These are phyloP conservation scores for Alternaria viburni DNA, from an alignment of 2,329 filamentous ascomycete genomes.

Conservation along the genomic window DNA sequence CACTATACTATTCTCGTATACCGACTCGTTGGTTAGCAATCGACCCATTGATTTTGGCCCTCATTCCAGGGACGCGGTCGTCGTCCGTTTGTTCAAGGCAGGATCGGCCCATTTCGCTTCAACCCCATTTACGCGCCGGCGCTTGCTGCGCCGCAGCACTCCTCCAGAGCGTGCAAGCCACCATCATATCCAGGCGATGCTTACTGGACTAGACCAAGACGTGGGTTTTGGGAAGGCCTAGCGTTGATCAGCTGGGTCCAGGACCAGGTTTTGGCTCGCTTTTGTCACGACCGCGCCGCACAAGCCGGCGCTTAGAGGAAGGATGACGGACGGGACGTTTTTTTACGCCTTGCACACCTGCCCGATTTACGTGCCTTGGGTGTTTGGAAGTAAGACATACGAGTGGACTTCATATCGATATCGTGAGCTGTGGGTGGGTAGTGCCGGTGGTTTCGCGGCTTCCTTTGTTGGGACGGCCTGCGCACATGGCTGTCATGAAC, in stretches of 20 bases:
- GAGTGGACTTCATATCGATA: background rate
- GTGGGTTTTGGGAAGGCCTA: background rate
- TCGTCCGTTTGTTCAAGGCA: conserved; percentile 10
- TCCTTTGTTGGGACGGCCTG: background rate
- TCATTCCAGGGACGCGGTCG: conserved; percentile 6
- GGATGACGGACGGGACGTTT: conserved; percentile 6
- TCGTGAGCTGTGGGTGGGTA: background rate
- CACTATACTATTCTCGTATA: conserved; percentile 2
- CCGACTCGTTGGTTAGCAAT: background rate
- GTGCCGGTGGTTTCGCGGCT: background rate
- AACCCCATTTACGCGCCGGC: conserved; percentile 9
- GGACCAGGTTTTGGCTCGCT: background rate
- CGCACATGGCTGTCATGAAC: background rate
- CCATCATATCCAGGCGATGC: background rate
- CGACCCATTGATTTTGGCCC: conserved; percentile 12
- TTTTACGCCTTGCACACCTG: conserved; percentile 7
- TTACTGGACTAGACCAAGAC: background rate
- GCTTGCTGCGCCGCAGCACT: conserved; percentile 9
- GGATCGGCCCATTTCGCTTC: conserved; percentile 6
- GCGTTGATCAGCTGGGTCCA: conserved; percentile 1
- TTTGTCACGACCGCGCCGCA: conserved; percentile 5
- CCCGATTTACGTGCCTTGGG: conserved; percentile 1
- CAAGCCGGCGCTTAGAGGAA: conserved; percentile 10
- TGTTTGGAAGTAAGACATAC: conserved; percentile 10
- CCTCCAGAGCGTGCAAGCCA: conserved; percentile 3